Base-by-base conservation (phyloP, 805 yeast genomes). In the Schwanniomyces occidentalis region DNA sequence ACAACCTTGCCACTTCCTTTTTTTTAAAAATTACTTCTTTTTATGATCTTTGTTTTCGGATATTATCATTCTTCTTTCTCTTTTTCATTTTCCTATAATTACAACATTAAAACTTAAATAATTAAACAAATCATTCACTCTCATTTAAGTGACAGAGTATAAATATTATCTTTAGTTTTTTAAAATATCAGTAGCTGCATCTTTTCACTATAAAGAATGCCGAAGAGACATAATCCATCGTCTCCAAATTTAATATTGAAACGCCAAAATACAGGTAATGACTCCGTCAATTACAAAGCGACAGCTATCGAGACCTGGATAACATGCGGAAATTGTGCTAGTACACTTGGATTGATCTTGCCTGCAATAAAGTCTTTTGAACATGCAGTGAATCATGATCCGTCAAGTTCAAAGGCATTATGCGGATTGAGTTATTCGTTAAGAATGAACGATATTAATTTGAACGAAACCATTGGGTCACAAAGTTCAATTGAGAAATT, bases 321-420 rank as follows among this genome's bases (percentile, higher is more conserved):
- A 2, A 56, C 69, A 4, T 63, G 73, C 35, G 80, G 77, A 4
- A 51, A 57, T 14, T 69, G 76, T 44, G 77, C 79, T 8, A 46
- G 56, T 16, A 48, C 68, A 2, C 45, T 73, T 30, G 75, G 73
- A 4, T 46, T 64, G 4, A 50, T 55, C 6, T 48, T 56, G 2
- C 46, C 63, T n/a, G 76, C 78, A 4, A 62, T 71, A 24, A 58
- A 54, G 23, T 58, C 73, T 16, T 75, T 54, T 42, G 75, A 71
- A 41, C 47, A 50, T 12, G 78, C 73, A 1, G 55, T 73, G 7
- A 53, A 47, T 26, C 69, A 68, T 37, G 68, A 69, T 21, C 71
- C 75, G 1, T 48, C 63, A 10, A 64, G 65, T 40, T 42, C 53
- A 10, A 44, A 44, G 2, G 78, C 76, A 1, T 52, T 76, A 13